A percentile compares a stretch with the other conserved stretches of the same genome.
These are phyloP conservation scores for Entelexis sorbosivorans DNA, from an alignment of 1,139 yeast species.

Conservation along the genomic window DNA sequence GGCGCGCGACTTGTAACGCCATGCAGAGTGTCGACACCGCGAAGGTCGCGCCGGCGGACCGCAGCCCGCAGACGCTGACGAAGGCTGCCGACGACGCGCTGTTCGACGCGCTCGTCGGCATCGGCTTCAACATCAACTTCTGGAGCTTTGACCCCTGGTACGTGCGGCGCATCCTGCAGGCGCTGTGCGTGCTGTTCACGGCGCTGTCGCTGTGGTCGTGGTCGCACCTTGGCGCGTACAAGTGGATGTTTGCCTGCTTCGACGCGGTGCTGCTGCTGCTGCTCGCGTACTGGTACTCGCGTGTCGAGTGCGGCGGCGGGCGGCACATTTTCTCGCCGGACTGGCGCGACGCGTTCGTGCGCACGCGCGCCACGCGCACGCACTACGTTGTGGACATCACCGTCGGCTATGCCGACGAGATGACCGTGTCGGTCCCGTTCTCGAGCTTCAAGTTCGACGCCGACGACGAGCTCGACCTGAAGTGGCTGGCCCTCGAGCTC, in stretches of 20 bases:
- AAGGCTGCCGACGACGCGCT: conserved; percentile 8
- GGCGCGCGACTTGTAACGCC: not conserved
- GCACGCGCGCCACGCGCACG: conserved; percentile 12
- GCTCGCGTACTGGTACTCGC: conserved; percentile 16
- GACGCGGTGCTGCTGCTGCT: conserved; percentile 8
- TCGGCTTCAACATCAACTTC: conserved; percentile 14
- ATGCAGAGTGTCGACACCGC: not conserved
- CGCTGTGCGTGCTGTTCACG: conserved; percentile 5
- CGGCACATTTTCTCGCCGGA: conserved; percentile 18
- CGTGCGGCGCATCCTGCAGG: conserved; percentile 16
- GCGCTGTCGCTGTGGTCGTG: conserved; percentile 13
- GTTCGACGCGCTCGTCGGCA: conserved; percentile 11
- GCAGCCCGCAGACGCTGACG: not conserved
- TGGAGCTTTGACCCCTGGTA: conserved; percentile 19
- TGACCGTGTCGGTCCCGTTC: conserved; percentile 15
- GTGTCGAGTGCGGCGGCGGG: conserved; percentile 21
- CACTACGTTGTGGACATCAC: conserved; percentile 13
- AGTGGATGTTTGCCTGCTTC: conserved; percentile 16
- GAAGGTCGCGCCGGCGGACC: not conserved
- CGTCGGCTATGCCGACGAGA: conserved; percentile 14
- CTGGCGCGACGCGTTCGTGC: conserved; percentile 19
- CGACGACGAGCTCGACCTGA: conserved; percentile 10
- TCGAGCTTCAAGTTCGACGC: conserved; percentile 9
- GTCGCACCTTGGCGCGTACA: conserved; percentile 11
- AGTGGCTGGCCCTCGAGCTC: conserved; percentile 19